Evolutionary conservation across 2,329 filamentous ascomycete genomes (phyloP).

Genomic region (Fusarium equiseti): DNA sequence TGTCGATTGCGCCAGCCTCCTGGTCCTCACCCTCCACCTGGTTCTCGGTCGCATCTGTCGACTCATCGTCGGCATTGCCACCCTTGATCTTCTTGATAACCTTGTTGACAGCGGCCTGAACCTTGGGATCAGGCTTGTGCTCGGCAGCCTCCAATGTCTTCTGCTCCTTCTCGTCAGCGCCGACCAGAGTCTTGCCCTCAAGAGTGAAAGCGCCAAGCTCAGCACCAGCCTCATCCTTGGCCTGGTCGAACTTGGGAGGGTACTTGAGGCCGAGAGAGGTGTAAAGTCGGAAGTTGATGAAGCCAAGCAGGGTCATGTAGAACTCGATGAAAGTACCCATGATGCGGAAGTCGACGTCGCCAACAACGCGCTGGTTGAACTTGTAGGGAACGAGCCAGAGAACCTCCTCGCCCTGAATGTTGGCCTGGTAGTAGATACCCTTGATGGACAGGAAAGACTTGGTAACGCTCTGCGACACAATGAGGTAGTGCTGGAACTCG

Average conservation of each 20-base stretch:
- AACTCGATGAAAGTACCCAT: constrained; percentile 99
- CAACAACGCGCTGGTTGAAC: constrained; percentile 94
- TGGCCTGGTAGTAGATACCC: constrained; percentile 99
- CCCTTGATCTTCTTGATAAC: constrained; percentile 75
- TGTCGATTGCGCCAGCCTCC: constrained; percentile 79
- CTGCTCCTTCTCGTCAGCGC: constrained; percentile 60
- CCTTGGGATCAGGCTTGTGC: constrained; percentile 70
- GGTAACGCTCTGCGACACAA: constrained; percentile 87
- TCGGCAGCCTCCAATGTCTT: constrained; percentile 61
- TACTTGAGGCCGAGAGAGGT: constrained; percentile 93
- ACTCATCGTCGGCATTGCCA: constrained; percentile 59
- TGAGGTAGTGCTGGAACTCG: constrained; percentile 98
- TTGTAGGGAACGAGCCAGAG: constrained; percentile 98
- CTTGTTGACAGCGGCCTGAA: constrained; percentile 76
- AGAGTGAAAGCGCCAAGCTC: constrained; percentile 93
- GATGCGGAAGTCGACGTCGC: constrained; percentile 97
- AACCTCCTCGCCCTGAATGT: constrained; percentile 95
- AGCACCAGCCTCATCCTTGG: constrained; percentile 88
- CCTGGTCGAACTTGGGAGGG: constrained; percentile 90
- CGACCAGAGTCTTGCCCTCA: constrained; percentile 76
- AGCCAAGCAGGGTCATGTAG: constrained; percentile 95
- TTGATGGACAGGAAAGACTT: constrained; percentile 99
- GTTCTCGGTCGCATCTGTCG: constrained; percentile 55
- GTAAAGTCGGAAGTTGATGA: constrained; percentile 96
- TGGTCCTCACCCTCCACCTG: constrained; percentile 62